Evolutionary conservation across 1,284 basidiomycete genomes (phyloP).

Genomic region (Rhodotorula mucilaginosa): DNA sequence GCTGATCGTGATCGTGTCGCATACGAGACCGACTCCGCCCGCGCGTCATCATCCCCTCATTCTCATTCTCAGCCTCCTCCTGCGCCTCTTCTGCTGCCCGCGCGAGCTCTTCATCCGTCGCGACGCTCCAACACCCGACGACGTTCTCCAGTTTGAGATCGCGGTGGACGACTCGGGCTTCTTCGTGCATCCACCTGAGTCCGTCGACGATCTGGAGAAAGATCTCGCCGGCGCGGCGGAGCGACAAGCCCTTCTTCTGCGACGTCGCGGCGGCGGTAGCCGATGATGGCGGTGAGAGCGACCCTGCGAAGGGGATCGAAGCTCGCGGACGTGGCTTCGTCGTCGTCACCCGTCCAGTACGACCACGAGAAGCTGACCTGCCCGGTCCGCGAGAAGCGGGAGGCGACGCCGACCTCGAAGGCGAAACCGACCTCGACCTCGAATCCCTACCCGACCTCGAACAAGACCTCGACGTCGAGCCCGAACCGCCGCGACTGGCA

Average conservation of each 20-base stretch:
- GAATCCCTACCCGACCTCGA: background rate
- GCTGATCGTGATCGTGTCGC: background rate
- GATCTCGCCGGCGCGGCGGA: conserved; percentile 68
- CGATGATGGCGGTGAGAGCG: background rate
- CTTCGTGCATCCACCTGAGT: conserved; percentile 78
- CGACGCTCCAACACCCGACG: conserved; percentile 56
- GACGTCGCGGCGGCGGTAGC: background rate
- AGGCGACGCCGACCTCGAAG: background rate
- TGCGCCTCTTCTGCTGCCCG: background rate
- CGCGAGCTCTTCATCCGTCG: background rate
- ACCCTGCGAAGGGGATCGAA: conserved; percentile 12
- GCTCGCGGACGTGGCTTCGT: background rate
- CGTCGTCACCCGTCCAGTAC: background rate
- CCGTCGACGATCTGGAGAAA: conserved; percentile 87
- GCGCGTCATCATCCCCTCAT: background rate
- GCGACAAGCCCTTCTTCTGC: conserved; percentile 22
- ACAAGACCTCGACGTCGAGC: background rate
- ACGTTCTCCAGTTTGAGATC: conserved; percentile 98
- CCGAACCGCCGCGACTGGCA: background rate
- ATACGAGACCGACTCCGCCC: background rate
- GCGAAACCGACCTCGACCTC: background rate
- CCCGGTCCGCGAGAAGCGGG: background rate
- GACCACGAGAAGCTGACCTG: background rate
- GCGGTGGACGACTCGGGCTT: conserved; percentile 74
- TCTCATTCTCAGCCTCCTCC: background rate